Evolutionary conservation across 176 grass and related monocot species (phyloP).

Genomic region (Rhynchospora breviuscula): DNA sequence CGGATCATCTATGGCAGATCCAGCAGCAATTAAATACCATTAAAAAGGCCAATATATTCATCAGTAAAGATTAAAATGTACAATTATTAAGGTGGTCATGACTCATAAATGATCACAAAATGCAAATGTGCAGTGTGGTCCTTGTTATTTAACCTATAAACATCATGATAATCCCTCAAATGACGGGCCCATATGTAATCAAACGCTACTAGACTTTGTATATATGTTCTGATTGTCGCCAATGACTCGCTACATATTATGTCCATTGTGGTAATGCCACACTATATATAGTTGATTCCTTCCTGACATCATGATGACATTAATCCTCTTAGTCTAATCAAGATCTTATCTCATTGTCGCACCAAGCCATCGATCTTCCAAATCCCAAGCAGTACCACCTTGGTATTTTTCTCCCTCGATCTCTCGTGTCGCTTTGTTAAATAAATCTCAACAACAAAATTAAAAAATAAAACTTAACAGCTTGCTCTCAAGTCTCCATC

Average conservation of each 20-base stretch:
- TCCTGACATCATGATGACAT: conserved; percentile 25
- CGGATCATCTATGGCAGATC: not conserved
- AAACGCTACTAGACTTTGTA: not conserved
- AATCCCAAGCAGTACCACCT: not conserved
- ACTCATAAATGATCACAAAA: not conserved
- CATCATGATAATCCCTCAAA: not conserved
- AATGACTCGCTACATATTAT: not conserved
- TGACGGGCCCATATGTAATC: not conserved
- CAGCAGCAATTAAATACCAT: not conserved
- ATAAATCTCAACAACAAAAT: not conserved
- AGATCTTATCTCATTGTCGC: conserved; percentile 27
- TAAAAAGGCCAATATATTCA: not conserved
- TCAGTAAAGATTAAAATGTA: not conserved
- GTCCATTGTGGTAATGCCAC: not conserved
- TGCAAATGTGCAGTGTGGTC: not conserved
- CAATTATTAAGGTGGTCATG: no score
- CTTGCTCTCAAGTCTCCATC: not conserved
- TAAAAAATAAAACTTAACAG: not conserved
- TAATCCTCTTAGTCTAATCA: conserved; percentile 21
- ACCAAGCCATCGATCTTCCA: not conserved
- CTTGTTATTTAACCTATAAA: not conserved
- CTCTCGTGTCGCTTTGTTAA: conserved; percentile 8
- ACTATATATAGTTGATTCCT: not conserved
- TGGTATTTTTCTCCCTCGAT: not conserved
- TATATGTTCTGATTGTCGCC: not conserved